These are phyloP conservation scores for Fusarium lyarnte DNA, from an alignment of 2,329 filamentous ascomycete species.

Conservation along the genomic window DNA sequence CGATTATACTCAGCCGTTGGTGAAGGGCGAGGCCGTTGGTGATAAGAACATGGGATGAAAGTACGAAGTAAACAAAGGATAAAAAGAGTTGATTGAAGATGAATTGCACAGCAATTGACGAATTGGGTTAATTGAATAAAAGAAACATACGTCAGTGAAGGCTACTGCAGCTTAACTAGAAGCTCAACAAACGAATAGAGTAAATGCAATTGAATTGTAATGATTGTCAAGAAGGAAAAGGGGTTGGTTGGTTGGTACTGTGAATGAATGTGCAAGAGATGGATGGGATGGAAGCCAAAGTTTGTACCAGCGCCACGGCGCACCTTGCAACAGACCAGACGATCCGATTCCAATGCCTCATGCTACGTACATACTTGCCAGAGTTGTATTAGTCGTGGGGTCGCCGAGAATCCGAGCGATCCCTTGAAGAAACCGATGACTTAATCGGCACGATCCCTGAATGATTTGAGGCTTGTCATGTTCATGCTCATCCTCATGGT, in stretches of 20 bases:
- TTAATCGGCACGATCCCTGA: slow-evolving; percentile 24
- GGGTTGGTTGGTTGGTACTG: slow-evolving; percentile 20
- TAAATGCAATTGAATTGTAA: slow-evolving; percentile 24
- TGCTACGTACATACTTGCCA: not conserved
- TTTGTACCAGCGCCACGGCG: slow-evolving; percentile 31
- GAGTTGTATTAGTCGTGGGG: slow-evolving; percentile 15
- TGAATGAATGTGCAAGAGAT: slow-evolving; percentile 21
- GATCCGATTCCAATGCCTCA: slow-evolving; percentile 26
- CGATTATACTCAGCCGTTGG: not conserved
- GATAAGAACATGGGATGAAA: slow-evolving; percentile 1
- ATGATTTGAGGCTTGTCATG: slow-evolving; percentile 14
- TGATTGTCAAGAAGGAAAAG: slow-evolving; percentile 21
- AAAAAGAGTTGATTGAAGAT: slow-evolving; percentile 3
- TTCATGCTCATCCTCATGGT: slow-evolving; percentile 10
- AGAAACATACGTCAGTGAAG: not conserved
- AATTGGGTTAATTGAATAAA: not conserved
- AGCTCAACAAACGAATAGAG: not conserved
- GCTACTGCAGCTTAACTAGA: not conserved
- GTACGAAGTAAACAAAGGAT: slow-evolving; percentile 30
- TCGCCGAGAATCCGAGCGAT: slow-evolving; percentile 36
- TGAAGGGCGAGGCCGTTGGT: slow-evolving; percentile 9
- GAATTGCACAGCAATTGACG: not conserved
- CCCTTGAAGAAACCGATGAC: slow-evolving; percentile 15
- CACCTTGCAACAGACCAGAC: slow-evolving; percentile 29
- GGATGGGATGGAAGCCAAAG: slow-evolving; percentile 10